Evolutionary conservation across 2,329 filamentous ascomycete species (phyloP), one percentile per base, ranked within the genome.

Genomic region (Fusarium abutilonis): DNA sequence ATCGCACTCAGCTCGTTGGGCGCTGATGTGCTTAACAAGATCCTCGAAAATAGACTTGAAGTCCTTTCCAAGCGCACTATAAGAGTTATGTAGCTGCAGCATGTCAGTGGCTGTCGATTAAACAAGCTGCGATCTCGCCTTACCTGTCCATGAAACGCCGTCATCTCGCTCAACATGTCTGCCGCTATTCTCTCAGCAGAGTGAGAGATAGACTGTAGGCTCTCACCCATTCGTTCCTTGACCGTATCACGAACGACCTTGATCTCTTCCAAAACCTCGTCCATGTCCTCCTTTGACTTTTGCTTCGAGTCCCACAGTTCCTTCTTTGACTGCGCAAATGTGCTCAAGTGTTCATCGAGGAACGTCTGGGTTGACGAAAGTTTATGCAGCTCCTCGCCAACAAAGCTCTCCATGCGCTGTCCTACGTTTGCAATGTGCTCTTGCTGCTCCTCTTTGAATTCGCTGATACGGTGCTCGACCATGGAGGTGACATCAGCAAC

Each of bases 191-290:
- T 88, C 76, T 94, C 92, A 2, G 94, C 93, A 9, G 93, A 92
- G 10, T 84, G 84, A 3, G 93, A 93, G 19, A 98, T 86, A 23
- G 92, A 88, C 69, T 92, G 89, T 39, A 98, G 81, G 9, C 93
- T 94, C 71, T 93, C 88, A 3, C 92, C 91, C 43, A 98, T 91
- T 60, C 90, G 89, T 44, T 85, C 82, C 79, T 97, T 97, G 47
- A 98, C 92, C 49, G 91, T 89, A 73, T 97, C 91, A 19, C 94
- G 87, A 21, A 98, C 82, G n/a, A 86, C 87, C 73, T 93, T 93
- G 74, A 98, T 97, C 73, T 96, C 94, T 70, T 95, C 91, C 9
- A 99, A 82, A 2, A 97, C 89, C n/a, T 86, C 81, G 69, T 97
- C 93, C 91, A 97, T 93, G 53, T 93, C 90, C 43, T 93, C 87